Conservation (phyloP, 2,329 filamentous ascomycete genomes). For the Hirsutella rhossiliensis region DNA sequence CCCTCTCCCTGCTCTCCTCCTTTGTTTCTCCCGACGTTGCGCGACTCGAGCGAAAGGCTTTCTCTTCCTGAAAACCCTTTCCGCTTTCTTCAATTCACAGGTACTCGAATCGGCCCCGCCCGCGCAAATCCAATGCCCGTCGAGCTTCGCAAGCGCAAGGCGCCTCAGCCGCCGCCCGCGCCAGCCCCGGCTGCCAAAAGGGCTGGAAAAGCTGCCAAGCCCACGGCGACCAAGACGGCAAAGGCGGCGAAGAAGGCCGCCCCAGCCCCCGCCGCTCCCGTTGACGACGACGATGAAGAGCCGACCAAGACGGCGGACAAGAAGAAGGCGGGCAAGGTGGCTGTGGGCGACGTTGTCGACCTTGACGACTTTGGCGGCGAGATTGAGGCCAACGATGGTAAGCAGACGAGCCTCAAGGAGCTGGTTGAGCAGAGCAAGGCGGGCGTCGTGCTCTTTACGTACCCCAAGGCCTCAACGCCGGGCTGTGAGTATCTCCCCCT, state of each 20-base stretch:
- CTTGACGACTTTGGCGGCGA: slow-evolving; percentile 55
- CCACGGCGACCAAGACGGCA: slow-evolving; percentile 12
- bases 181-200: slow-evolving; percentile 32
- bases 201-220: slow-evolving; percentile 18
- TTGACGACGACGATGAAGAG: slow-evolving; percentile 11
- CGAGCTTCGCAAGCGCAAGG: slow-evolving; percentile 50
- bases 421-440: slow-evolving; percentile 73
- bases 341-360: slow-evolving; percentile 41
- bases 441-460: slow-evolving; percentile 88
- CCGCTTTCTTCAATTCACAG: background rate
- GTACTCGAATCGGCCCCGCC: too few relatives aligned
- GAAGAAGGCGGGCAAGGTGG: slow-evolving; percentile 25
- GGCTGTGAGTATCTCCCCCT: slow-evolving; percentile 60
- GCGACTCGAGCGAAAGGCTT: background rate
- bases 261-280: slow-evolving; percentile 10
- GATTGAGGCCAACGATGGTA: slow-evolving; percentile 75
- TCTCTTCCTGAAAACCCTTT: background rate
- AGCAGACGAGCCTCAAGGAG: slow-evolving; percentile 65
- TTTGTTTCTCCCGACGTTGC: background rate
- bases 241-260: slow-evolving; percentile 10
- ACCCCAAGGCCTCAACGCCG: slow-evolving; percentile 87
- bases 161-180: slow-evolving; percentile 32
- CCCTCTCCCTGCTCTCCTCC: background rate
- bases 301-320: slow-evolving; percentile 18
- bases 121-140: slow-evolving; percentile 32